A percentile compares a stretch with the other conserved stretches of the same genome.
phyloP scores from a whole-genome alignment of 169 alveolate genomes.

The Nephromyces sp. region DNA sequence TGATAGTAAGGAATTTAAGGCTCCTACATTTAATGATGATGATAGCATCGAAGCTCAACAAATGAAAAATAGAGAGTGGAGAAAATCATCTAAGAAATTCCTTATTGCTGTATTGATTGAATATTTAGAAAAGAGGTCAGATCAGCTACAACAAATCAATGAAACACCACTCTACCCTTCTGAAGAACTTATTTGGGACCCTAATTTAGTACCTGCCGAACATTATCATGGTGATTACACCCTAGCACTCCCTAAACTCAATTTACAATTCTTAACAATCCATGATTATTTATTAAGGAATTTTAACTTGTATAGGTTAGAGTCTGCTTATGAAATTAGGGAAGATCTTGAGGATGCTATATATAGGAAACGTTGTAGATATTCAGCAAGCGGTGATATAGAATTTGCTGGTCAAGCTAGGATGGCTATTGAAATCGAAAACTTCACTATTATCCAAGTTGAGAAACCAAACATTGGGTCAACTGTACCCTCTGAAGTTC shows the following conservation, averaged over 20 bases:
- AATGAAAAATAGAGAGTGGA: no score
- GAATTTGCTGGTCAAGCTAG: conserved; percentile 26
- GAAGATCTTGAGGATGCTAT: conserved; percentile 55
- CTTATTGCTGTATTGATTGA: background rate
- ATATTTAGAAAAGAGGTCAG: background rate
- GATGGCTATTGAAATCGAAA: conserved; percentile 24
- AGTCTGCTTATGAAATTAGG: conserved; percentile 74
- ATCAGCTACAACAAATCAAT: conserved; percentile 32
- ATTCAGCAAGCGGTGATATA: conserved; percentile 6
- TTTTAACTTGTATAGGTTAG: conserved; percentile 67
- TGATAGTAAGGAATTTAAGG: background rate
- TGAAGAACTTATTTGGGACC: conserved; percentile 40
- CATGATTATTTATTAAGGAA: conserved; percentile 78
- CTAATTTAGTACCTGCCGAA: conserved; percentile 32
- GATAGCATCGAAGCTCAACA: no score
- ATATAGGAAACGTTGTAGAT: background rate
- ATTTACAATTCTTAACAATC: conserved; percentile 73
- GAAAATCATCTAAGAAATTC: background rate
- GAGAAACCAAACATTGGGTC: conserved; percentile 31
- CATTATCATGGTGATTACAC: conserved; percentile 27
- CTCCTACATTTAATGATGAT: no score
- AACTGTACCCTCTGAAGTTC: conserved; percentile 35
- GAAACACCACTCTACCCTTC: conserved; percentile 42
- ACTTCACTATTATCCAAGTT: conserved; percentile 22
- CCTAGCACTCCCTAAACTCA: conserved; percentile 72